Evolutionary conservation across 2,329 filamentous ascomycete genomes (phyloP), one percentile per base, ranked within the genome.

Genomic region (Paracorniculantispora psalliotae): DNA sequence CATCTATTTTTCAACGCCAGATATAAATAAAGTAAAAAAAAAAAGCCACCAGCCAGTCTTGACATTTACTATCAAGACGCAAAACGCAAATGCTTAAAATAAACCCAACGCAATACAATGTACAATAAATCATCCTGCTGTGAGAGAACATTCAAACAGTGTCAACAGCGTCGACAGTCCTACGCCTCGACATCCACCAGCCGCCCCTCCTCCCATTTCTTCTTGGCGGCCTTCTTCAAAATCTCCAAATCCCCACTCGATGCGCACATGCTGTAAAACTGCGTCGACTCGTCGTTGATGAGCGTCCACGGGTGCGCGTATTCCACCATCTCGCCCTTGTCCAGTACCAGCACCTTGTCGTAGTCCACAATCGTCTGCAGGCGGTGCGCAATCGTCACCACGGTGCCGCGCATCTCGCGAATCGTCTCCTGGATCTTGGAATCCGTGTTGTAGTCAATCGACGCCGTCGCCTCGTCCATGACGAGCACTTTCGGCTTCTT

Each of bases 381-480:
- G 19, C 94, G 86, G 74, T 99, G 94, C 0, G 94, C 94, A 68
- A 99, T 97, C 0, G 94, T 97, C 70, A 97, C 90, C 61, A 96
- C 96, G 0, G 94, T 99, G 72, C 92, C 91, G 64, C 87, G 89
- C 66, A 97, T 83, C 72, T 96, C 90, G n/a, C 92, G 88, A 62
- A 99, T 92, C 0, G 94, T 97, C 67, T 91, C 91, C 74, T 99
- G 94, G 65, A 99, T 97, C 77, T 96, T 97, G 52, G 88, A 82
- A 68, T 99, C 94, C 2, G 94, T 99, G 5, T 87, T 89, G 74
- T 97, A 97, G 75, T 99, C 94, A 68, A 99, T 97, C 0, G 91
- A 96, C 0, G 94, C 94, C 0, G 94, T 99, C 0, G 94, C 94
- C 78, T 99, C 94, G 73, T 99, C 94, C 94, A 99, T 97, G 69